A percentile compares a stretch with the other conserved stretches of the same genome.
Evolutionary conservation across 768 basidiomycete species (phyloP).

Genomic region (Gloeophyllum trabeum): DNA sequence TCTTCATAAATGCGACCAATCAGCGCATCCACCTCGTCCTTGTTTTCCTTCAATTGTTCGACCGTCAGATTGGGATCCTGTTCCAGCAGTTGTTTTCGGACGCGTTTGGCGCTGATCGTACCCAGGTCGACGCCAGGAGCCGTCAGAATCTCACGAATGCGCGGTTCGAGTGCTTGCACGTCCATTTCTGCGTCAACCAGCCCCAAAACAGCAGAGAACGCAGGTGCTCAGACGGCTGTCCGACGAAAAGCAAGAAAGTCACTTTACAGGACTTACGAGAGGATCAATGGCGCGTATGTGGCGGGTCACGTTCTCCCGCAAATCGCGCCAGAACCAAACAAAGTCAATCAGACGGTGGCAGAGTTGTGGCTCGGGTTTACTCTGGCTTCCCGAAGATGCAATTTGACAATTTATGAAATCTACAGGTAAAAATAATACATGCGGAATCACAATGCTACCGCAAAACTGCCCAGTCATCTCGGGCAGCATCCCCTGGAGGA

Average conservation of each 20-base stretch:
- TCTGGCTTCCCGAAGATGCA: too few species aligned
- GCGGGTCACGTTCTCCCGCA: neutral
- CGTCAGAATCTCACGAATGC: conserved; percentile 58
- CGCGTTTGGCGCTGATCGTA: conserved; percentile 82
- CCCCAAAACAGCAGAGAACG: too few species aligned
- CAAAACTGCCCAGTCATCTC: conserved; percentile 56
- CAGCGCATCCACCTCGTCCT: conserved; percentile 53
- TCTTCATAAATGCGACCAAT: conserved; percentile 57
- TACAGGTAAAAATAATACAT: neutral
- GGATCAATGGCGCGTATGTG: neutral
- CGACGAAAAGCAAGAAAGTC: too few species aligned
- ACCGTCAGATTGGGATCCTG: conserved; percentile 40
- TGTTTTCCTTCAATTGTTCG: conserved; percentile 55
- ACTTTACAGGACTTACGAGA: too few species aligned
- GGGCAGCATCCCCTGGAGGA: conserved; percentile 49
- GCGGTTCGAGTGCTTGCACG: conserved; percentile 31
- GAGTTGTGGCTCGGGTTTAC: too few species aligned
- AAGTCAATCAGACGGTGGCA: neutral
- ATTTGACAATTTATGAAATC: too few species aligned
- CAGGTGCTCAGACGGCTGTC: too few species aligned
- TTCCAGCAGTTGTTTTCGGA: conserved; percentile 63
- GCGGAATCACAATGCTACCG: conserved; percentile 20
- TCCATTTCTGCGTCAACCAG: too few species aligned
- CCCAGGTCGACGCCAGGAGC: conserved; percentile 68
- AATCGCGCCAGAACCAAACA: neutral